Conservation (phyloP, 192 early-diverging fungal genomes). For the Helicostylum pulchrum region DNA sequence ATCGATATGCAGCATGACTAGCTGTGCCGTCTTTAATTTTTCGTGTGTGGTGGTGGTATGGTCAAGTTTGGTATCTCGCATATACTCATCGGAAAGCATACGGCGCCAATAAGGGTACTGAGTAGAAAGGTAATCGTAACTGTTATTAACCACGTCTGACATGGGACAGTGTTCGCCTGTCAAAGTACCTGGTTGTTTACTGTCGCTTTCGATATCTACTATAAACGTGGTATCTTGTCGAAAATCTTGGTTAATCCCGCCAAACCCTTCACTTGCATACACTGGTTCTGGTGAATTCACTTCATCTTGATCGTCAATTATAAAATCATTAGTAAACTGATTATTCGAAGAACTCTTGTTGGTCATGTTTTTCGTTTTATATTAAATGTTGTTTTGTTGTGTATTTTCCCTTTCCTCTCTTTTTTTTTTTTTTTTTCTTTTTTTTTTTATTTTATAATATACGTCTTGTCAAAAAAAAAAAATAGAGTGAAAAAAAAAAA, state of each 20-base stretch:
- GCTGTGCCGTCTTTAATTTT: constrained; percentile 3
- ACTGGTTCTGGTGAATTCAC: not conserved
- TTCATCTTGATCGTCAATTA: not conserved
- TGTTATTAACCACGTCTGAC: constrained; percentile 17
- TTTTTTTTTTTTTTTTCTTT: too few relatives aligned
- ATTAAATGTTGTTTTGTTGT: too few relatives aligned
- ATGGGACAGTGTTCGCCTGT: constrained; percentile 22
- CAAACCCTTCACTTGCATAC: not conserved
- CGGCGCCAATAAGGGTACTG: constrained; percentile 27
- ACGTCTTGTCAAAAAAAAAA: too few relatives aligned
- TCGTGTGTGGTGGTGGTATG: not conserved
- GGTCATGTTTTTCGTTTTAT: too few relatives aligned
- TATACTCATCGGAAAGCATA: constrained; percentile 27
- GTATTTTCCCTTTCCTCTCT: too few relatives aligned
- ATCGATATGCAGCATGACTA: constrained; percentile 22
- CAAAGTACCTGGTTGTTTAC: constrained; percentile 24
- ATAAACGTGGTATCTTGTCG: constrained; percentile 3
- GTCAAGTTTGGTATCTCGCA: constrained; percentile 24
- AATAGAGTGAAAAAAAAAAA: too few relatives aligned
- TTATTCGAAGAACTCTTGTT: not conserved
- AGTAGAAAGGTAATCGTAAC: constrained; percentile 5
- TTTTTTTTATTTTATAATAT: too few relatives aligned
- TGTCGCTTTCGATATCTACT: constrained; percentile 1
- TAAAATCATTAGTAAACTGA: constrained; percentile 1
- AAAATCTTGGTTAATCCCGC: constrained; percentile 19